Evolutionary conservation across 495 filamentous ascomycete genomes (phyloP).

Genomic region (Tetracladium marchalianum): DNA sequence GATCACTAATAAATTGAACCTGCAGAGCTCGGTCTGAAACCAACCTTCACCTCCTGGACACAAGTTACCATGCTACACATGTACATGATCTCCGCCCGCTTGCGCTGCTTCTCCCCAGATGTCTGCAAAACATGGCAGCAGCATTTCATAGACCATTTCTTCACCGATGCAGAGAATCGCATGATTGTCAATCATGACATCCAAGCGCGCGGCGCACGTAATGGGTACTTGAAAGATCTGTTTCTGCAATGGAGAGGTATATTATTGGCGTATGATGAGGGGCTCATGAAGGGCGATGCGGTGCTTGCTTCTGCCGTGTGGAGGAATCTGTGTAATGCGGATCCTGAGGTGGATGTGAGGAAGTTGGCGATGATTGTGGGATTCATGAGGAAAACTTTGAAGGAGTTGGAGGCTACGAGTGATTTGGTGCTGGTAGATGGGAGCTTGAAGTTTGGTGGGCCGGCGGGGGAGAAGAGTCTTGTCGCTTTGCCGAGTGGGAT

Average conservation of each 20-base stretch:
- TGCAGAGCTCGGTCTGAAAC: conserved; percentile 40
- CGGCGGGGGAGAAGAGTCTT: conserved; percentile 21
- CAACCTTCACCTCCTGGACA: conserved; percentile 91
- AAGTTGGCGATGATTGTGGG: conserved; percentile 63
- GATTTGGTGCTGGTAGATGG: conserved; percentile 42
- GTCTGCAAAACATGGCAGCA: conserved; percentile 57
- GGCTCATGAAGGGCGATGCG: conserved; percentile 70
- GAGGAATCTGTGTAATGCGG: conserved; percentile 83
- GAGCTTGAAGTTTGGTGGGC: conserved; percentile 26
- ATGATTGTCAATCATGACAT: conserved; percentile 68
- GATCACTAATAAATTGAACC: background rate
- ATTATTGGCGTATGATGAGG: conserved; percentile 79
- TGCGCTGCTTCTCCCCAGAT: conserved; percentile 60
- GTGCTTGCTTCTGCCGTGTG: conserved; percentile 82
- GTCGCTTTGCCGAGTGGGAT: conserved; percentile 31
- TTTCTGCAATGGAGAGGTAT: conserved; percentile 87
- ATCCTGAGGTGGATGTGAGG: conserved; percentile 58
- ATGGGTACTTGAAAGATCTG: conserved; percentile 83
- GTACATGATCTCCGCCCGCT: conserved; percentile 82
- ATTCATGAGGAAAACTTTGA: conserved; percentile 64
- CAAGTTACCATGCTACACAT: conserved; percentile 94
- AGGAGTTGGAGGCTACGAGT: conserved; percentile 48
- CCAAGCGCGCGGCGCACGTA: conserved; percentile 51
- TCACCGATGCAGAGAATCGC: conserved; percentile 78
- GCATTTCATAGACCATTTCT: conserved; percentile 84